A percentile compares a stretch with the other conserved stretches of the same genome.
These are phyloP conservation scores for Eutrema heterophyllum DNA, from an alignment of 345 rosid species.

Conservation along the genomic window DNA sequence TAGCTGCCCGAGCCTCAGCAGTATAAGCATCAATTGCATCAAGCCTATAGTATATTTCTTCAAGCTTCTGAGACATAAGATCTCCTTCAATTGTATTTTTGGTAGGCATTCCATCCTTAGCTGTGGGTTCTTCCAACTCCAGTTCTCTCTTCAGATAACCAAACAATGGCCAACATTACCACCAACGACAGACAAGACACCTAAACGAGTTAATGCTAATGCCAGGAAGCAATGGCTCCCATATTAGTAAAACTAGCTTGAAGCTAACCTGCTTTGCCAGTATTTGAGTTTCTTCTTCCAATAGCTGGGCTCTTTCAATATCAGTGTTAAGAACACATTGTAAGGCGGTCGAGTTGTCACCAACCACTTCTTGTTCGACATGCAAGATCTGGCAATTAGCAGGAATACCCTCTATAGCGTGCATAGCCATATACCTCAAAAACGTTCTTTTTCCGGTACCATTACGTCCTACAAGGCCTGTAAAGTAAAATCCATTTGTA, in stretches of 20 bases:
- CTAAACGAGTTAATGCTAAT: background rate
- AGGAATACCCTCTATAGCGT: slow-evolving; percentile 97
- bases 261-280: slow-evolving; percentile 64
- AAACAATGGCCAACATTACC: slow-evolving; percentile 16
- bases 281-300: slow-evolving; percentile 74
- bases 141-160: slow-evolving; percentile 56
- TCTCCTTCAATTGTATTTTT: slow-evolving; percentile 57
- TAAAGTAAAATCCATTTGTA: slow-evolving; percentile 16
- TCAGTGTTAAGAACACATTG: slow-evolving; percentile 95
- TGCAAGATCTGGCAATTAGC: slow-evolving; percentile 92
- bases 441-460: slow-evolving; percentile 99
- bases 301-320: slow-evolving; percentile 76
- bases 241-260: slow-evolving; percentile 2
- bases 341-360: slow-evolving; percentile 81
- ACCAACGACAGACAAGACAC: background rate
- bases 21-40: slow-evolving; percentile 88
- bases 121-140: slow-evolving; percentile 52
- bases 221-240: slow-evolving; percentile 9
- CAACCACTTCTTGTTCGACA: slow-evolving; percentile 97
- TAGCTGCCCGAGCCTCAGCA: slow-evolving; percentile 94
- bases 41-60: slow-evolving; percentile 91
- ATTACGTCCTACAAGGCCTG: slow-evolving; percentile 97
- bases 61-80: slow-evolving; percentile 59
- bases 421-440: slow-evolving; percentile 96
- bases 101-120: slow-evolving; percentile 39